These are phyloP conservation scores for Phytophthora sojae DNA, from an alignment of 352 stramenopile species.

Conservation along the genomic window DNA sequence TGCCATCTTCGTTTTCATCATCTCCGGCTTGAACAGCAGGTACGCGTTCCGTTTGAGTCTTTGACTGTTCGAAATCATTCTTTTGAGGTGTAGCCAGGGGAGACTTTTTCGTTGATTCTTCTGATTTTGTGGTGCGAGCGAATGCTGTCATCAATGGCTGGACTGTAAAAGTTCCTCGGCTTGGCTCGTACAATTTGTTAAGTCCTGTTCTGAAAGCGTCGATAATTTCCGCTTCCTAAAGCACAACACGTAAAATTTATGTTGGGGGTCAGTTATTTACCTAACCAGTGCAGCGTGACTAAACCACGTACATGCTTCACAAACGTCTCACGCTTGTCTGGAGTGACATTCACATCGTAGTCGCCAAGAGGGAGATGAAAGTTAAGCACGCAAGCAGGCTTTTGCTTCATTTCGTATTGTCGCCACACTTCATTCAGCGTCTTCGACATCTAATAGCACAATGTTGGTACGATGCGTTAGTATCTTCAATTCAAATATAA, in stretches of 20 bases:
- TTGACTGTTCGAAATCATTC: neutral
- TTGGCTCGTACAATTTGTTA: slow-evolving; percentile 71
- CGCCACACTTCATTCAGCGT: slow-evolving; percentile 93
- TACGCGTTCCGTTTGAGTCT: neutral
- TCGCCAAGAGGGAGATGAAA: slow-evolving; percentile 88
- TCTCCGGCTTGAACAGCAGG: slow-evolving; percentile 8
- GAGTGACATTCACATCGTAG: slow-evolving; percentile 98
- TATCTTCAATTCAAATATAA: slow-evolving; percentile 1
- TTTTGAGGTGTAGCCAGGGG: neutral
- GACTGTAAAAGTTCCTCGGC: slow-evolving; percentile 64
- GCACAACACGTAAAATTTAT: neutral
- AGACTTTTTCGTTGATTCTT: slow-evolving; percentile 17
- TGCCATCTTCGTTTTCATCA: slow-evolving; percentile 2
- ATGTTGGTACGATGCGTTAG: slow-evolving; percentile 4
- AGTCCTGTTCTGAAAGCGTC: slow-evolving; percentile 67
- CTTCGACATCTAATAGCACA: slow-evolving; percentile 58
- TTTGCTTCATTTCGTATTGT: slow-evolving; percentile 91
- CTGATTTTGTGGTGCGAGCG: slow-evolving; percentile 27
- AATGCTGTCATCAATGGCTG: slow-evolving; percentile 65
- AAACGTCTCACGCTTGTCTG: slow-evolving; percentile 97
- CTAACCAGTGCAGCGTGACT: neutral
- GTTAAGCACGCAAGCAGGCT: slow-evolving; percentile 94
- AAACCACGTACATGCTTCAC: slow-evolving; percentile 63
- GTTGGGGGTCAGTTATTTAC: neutral
- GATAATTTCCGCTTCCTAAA: slow-evolving; percentile 64